Evolutionary conservation across 768 basidiomycete species (phyloP).

Genomic region (Boletus vermiculosoides): DNA sequence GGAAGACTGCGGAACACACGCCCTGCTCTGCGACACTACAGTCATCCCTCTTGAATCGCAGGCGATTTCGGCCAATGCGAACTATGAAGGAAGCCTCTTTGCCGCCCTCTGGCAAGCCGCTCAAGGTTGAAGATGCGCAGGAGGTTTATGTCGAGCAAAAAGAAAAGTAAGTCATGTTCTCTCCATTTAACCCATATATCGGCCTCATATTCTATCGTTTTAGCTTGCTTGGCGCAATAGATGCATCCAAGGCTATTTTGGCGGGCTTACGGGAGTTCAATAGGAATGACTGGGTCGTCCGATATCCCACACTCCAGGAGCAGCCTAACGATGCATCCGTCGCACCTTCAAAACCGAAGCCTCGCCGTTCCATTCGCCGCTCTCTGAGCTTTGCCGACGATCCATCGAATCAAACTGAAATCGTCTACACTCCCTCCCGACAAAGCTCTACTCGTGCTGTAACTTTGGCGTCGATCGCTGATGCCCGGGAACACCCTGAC

Average conservation of each 20-base stretch:
- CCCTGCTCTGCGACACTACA: neutral
- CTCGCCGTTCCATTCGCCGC: slow-evolving; percentile 51
- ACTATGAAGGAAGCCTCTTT: slow-evolving; percentile 12
- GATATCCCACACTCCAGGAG: slow-evolving; percentile 77
- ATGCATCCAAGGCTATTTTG: slow-evolving; percentile 66
- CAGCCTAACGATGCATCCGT: slow-evolving; percentile 33
- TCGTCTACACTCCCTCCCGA: slow-evolving; percentile 53
- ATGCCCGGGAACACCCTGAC: slow-evolving; percentile 38
- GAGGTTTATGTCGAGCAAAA: slow-evolving; percentile 73
- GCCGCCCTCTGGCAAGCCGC: slow-evolving; percentile 22
- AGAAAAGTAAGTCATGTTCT: slow-evolving; percentile 55
- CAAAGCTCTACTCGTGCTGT: slow-evolving; percentile 55
- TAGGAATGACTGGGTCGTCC: slow-evolving; percentile 81
- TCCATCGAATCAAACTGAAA: slow-evolving; percentile 62
- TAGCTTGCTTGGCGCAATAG: slow-evolving; percentile 68
- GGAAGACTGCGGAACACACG: slow-evolving; percentile 5
- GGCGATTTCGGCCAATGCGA: slow-evolving; percentile 16
- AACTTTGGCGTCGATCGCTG: slow-evolving; percentile 54
- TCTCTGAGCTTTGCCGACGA: slow-evolving; percentile 87
- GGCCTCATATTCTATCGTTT: neutral
- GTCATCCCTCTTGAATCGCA: slow-evolving; percentile 1
- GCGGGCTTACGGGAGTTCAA: slow-evolving; percentile 76
- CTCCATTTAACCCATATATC: neutral
- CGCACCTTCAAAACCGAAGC: slow-evolving; percentile 27
- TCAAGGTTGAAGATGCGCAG: slow-evolving; percentile 71